Conservation (phyloP, 2,329 filamentous ascomycete genomes). For the Cladophialophora chaetospira region DNA sequence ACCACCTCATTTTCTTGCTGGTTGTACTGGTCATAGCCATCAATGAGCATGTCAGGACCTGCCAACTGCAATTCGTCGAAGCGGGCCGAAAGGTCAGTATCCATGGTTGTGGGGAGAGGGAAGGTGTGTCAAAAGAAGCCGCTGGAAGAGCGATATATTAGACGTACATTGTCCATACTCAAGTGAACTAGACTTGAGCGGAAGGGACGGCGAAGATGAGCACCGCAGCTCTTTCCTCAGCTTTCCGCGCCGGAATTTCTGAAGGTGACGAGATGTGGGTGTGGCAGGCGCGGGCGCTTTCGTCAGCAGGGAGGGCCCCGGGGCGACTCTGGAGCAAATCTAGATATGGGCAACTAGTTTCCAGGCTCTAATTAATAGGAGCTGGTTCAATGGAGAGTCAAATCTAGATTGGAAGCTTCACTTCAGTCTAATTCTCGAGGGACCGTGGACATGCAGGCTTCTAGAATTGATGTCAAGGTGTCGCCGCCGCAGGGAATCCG, state of each 20-base stretch:
- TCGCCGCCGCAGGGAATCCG: conserved; percentile 4
- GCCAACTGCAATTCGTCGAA: conserved; percentile 47
- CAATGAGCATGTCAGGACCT: conserved; percentile 65
- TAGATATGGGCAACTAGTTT: neutral
- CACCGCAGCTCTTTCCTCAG: conserved; percentile 22
- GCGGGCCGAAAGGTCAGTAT: conserved; percentile 36
- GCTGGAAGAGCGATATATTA: conserved; percentile 14
- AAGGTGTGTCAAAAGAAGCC: conserved; percentile 17
- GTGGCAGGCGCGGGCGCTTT: conserved; percentile 2
- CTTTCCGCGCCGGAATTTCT: conserved; percentile 16
- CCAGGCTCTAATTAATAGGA: neutral
- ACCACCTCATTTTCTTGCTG: conserved; percentile 65
- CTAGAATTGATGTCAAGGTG: conserved; percentile 11
- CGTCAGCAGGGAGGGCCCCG: conserved; percentile 7
- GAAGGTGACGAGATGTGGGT: conserved; percentile 5
- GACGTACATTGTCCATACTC: conserved; percentile 50
- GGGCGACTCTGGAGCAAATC: neutral
- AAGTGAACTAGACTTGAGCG: conserved; percentile 13
- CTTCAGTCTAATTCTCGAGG: neutral
- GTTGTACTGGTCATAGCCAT: conserved; percentile 58
- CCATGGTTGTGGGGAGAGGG: conserved; percentile 17
- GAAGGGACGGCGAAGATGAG: conserved; percentile 9
- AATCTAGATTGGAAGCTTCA: neutral
- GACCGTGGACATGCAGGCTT: conserved; percentile 7
- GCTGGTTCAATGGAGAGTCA: neutral